These are phyloP conservation scores for Massarina eburnea DNA, from an alignment of 2,329 filamentous ascomycete genomes.

Conservation along the genomic window DNA sequence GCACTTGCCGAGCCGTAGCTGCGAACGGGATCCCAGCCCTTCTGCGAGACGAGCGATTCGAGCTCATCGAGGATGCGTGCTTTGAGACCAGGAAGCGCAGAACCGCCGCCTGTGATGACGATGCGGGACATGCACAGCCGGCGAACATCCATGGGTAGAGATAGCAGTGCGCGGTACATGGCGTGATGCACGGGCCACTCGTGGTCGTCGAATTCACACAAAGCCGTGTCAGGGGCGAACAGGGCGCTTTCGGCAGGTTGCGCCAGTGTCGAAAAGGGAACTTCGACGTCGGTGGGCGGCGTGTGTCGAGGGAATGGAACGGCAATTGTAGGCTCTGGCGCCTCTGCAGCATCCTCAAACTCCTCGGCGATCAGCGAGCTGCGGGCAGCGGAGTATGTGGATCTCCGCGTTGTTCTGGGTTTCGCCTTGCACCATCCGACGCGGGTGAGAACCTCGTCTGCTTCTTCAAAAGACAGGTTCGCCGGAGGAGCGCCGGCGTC, in stretches of 20 bases:
- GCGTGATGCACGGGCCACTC: slow-evolving; percentile 78
- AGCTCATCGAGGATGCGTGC: slow-evolving; percentile 76
- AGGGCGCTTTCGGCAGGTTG: slow-evolving; percentile 75
- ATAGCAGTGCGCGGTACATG: slow-evolving; percentile 73
- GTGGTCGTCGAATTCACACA: slow-evolving; percentile 75
- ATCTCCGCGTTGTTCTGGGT: slow-evolving; percentile 30
- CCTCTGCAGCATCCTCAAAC: slow-evolving; percentile 46
- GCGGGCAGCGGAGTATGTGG: slow-evolving; percentile 36
- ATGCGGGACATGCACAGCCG: slow-evolving; percentile 86
- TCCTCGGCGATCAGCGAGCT: slow-evolving; percentile 44
- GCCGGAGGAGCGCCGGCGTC: slow-evolving; percentile 25
- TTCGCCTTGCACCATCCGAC: slow-evolving; percentile 70
- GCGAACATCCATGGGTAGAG: slow-evolving; percentile 78
- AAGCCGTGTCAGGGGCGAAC: slow-evolving; percentile 60
- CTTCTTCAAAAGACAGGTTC: slow-evolving; percentile 66
- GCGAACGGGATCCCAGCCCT: slow-evolving; percentile 76
- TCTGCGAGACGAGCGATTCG: slow-evolving; percentile 62
- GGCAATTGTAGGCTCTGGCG: slow-evolving; percentile 32
- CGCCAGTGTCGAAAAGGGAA: slow-evolving; percentile 71
- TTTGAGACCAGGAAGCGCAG: slow-evolving; percentile 77
- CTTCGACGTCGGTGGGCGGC: slow-evolving; percentile 56
- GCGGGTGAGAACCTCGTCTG: slow-evolving; percentile 75
- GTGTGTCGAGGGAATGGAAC: slow-evolving; percentile 37
- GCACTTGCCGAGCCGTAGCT: slow-evolving; percentile 64
- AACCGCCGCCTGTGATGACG: slow-evolving; percentile 79